These are phyloP conservation scores for Apiotrichum gamsii DNA, from an alignment of 1,284 basidiomycete genomes.

Conservation along the genomic window DNA sequence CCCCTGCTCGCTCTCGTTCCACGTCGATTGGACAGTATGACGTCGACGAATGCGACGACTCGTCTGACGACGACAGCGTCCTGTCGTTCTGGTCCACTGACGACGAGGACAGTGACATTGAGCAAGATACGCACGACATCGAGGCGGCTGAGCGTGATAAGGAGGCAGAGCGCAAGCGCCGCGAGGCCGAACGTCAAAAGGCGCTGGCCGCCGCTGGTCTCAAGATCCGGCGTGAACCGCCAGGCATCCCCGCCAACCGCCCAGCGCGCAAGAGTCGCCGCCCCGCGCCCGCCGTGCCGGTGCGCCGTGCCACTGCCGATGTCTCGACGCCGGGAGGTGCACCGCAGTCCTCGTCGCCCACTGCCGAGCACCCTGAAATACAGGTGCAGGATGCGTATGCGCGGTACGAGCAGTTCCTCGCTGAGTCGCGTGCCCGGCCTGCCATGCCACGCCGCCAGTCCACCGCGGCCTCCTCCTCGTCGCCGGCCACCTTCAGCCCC, in stretches of 20 bases:
- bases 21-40: constrained; percentile 4
- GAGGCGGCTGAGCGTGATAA: constrained; percentile 46
- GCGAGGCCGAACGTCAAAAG: constrained; percentile 68
- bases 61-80: constrained; percentile 31
- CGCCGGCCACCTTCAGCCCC: not conserved
- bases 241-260: constrained; percentile 27
- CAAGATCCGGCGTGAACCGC: constrained; percentile 53
- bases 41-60: constrained; percentile 27
- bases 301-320: not conserved
- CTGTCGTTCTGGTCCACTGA: constrained; percentile 42
- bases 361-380: constrained; percentile 3
- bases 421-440: constrained; percentile 42
- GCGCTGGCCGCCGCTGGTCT: constrained; percentile 83
- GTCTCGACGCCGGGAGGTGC: not conserved
- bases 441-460: not conserved
- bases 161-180: constrained; percentile 53
- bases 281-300: constrained; percentile 6
- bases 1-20: no score
- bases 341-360: no score
- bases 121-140: constrained; percentile 42
- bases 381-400: constrained; percentile 81
- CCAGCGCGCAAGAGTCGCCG: constrained; percentile 41
- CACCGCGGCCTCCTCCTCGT: not conserved
- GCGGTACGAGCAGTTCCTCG: constrained; percentile 69
- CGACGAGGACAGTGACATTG: constrained; percentile 35